Conservation (phyloP, 805 yeast genomes). For the Suhomyces kilbournensis region DNA sequence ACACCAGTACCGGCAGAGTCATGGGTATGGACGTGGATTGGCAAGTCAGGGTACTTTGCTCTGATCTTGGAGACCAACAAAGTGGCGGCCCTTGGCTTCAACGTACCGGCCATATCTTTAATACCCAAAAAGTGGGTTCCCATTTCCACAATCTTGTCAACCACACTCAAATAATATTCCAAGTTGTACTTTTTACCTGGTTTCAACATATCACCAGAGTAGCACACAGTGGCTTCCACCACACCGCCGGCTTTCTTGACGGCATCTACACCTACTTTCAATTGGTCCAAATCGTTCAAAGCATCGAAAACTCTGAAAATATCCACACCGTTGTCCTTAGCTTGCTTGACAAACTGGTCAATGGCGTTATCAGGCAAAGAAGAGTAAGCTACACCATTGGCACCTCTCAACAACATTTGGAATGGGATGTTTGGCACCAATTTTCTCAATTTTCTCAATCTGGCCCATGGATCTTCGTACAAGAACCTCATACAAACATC, state of each 20-base stretch:
- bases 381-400: constrained; percentile 98
- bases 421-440: constrained; percentile 97
- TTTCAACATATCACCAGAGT: constrained; percentile 97
- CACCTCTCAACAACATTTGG: constrained; percentile 99
- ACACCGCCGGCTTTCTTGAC: constrained; percentile 99
- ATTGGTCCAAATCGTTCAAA: constrained; percentile 91
- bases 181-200: constrained; percentile 95
- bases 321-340: constrained; percentile 94
- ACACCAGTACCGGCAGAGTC: constrained; percentile 99
- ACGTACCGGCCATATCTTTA: constrained; percentile 99
- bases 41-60: constrained; percentile 84
- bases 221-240: constrained; percentile 96
- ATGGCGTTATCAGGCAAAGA: constrained; percentile 98
- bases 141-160: constrained; percentile 80
- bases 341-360: constrained; percentile 93
- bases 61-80: constrained; percentile 77
- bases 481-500: constrained; percentile 98
- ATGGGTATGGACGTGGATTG: constrained; percentile 98
- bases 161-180: constrained; percentile 79
- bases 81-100: constrained; percentile 92
- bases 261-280: constrained; percentile 96
- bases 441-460: constrained; percentile 82
- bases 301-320: constrained; percentile 98
- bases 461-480: constrained; percentile 98
- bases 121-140: constrained; percentile 98